A percentile compares a stretch with the other conserved stretches of the same genome.
Evolutionary conservation across 2,329 filamentous ascomycete genomes (phyloP).

Genomic region (Lachnellula cervina): DNA sequence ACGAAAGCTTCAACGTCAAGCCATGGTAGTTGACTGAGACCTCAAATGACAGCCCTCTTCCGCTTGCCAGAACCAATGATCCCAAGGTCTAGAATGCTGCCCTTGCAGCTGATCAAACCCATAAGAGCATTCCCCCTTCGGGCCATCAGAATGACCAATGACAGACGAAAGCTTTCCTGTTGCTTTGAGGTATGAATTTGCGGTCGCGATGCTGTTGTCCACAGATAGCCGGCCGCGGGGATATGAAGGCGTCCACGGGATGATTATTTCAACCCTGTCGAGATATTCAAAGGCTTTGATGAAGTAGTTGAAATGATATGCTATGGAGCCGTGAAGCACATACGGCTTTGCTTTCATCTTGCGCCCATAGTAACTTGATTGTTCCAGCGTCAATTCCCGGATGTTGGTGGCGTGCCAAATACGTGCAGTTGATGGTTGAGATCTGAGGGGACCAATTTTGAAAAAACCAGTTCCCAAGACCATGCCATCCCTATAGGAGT

Average conservation of each 20-base stretch:
- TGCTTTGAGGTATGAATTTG: background rate
- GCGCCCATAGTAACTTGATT: background rate
- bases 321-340: background rate
- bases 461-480: background rate
- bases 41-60: background rate
- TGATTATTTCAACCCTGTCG: background rate
- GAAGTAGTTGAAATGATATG: background rate
- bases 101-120: background rate
- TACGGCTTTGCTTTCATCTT: background rate
- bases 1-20: background rate
- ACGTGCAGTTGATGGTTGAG: background rate
- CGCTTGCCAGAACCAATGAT: conserved; percentile 1
- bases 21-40: background rate
- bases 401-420: background rate
- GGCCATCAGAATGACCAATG: background rate
- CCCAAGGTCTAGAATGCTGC: background rate
- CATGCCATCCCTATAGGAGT: background rate
- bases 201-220: background rate
- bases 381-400: background rate
- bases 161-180: background rate
- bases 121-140: background rate
- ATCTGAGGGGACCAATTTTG: background rate
- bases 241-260: background rate
- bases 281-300: background rate
- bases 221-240: too few species aligned